Evolutionary conservation across 768 basidiomycete genomes (phyloP).

Genomic region (Rhodosporidiobolus odoratus): DNA sequence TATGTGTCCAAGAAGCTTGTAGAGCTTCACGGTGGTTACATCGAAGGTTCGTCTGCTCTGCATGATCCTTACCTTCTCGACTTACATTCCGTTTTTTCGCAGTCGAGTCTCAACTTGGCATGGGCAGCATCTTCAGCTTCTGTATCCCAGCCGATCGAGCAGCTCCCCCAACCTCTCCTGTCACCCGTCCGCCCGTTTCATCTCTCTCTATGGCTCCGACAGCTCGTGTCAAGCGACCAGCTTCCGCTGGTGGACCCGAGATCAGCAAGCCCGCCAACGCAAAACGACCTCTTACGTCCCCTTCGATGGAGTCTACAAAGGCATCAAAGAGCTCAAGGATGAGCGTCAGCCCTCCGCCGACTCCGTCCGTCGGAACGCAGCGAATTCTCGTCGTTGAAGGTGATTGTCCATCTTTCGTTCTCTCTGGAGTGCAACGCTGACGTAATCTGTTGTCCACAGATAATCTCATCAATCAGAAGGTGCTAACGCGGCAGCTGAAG

Average conservation of each 20-base stretch:
- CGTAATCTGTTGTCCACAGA: neutral
- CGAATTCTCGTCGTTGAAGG: slow-evolving; percentile 32
- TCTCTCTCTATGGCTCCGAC: neutral
- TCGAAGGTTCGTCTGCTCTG: slow-evolving; percentile 13
- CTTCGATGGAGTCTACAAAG: neutral
- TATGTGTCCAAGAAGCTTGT: slow-evolving; percentile 37
- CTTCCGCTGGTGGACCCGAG: neutral
- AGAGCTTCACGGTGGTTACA: slow-evolving; percentile 34
- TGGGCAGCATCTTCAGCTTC: slow-evolving; percentile 30
- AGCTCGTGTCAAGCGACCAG: neutral
- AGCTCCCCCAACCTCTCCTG: neutral
- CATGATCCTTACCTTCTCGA: neutral
- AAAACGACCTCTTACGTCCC: slow-evolving; percentile 3
- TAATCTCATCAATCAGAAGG: slow-evolving; percentile 37
- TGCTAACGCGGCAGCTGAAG: slow-evolving; percentile 36
- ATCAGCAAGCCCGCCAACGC: neutral
- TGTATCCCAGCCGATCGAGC: slow-evolving; percentile 26
- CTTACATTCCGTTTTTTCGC: neutral
- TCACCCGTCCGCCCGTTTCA: neutral
- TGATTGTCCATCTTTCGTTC: neutral
- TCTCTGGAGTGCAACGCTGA: neutral
- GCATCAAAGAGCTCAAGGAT: neutral
- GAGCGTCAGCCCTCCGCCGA: neutral
- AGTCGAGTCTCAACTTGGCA: slow-evolving; percentile 6
- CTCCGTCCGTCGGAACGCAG: neutral